These are phyloP conservation scores for Solanum bukasovii DNA, from an alignment of 257 asterid genomes.

Conservation along the genomic window DNA sequence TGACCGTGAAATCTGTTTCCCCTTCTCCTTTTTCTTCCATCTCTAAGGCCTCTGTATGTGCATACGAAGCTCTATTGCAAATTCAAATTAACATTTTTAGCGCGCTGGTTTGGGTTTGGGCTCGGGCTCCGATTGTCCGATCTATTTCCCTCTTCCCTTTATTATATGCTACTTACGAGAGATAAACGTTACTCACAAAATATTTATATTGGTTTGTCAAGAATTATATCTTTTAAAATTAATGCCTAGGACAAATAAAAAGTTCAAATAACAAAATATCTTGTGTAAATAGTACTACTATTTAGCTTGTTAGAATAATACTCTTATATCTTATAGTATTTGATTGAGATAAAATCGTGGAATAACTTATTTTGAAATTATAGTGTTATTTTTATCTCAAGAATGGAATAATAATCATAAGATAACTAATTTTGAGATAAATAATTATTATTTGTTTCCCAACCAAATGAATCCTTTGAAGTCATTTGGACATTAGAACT, in stretches of 20 bases:
- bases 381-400: neutral
- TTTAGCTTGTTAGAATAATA: too few relatives aligned
- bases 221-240: neutral
- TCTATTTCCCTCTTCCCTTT: neutral
- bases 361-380: neutral
- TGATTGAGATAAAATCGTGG: neutral
- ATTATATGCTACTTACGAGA: neutral
- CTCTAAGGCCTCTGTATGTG: neutral
- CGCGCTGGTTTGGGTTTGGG: neutral
- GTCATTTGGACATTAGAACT: neutral
- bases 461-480: neutral
- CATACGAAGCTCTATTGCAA: neutral
- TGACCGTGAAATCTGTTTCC: constrained; percentile 34
- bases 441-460: neutral
- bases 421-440: neutral
- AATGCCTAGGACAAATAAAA: neutral
- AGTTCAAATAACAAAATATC: neutral
- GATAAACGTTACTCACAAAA: neutral
- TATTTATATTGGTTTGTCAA: neutral
- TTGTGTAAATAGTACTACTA: neutral
- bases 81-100: constrained; percentile 4
- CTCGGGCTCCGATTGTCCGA: neutral
- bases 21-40: constrained; percentile 43
- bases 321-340: too few relatives aligned
- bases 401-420: neutral